Evolutionary conservation across 306 rosid genomes (phyloP).

Genomic region (Medicago ruthenica): DNA sequence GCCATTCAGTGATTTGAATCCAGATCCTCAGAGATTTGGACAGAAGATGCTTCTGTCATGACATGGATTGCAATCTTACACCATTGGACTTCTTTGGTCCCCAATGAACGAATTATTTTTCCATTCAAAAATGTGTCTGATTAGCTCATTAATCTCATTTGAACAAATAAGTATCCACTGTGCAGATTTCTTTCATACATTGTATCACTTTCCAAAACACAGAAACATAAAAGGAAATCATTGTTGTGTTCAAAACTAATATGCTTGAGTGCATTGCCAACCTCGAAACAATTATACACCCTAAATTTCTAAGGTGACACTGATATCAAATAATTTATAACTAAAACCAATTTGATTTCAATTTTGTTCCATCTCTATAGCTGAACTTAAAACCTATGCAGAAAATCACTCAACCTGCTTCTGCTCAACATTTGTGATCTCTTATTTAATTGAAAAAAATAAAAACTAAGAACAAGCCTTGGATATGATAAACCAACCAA

Average conservation of each 20-base stretch:
- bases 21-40: no score
- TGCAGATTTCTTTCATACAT: background rate
- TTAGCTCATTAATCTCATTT: background rate
- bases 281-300: background rate
- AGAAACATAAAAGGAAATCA: background rate
- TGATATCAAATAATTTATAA: background rate
- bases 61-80: background rate
- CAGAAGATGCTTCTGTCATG: background rate
- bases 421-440: background rate
- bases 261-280: background rate
- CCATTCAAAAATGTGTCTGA: background rate
- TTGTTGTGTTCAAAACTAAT: background rate
- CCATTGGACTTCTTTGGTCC: background rate
- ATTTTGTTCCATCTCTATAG: background rate
- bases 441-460: background rate
- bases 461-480: constrained; percentile 14
- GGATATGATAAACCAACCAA: constrained; percentile 20
- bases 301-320: background rate
- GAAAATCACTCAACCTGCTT: background rate
- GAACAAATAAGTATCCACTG: background rate
- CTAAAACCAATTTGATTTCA: background rate
- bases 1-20: background rate
- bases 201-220: background rate
- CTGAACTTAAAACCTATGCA: background rate
- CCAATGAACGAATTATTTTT: no score